Evolutionary conservation across 441 rosid species (phyloP), one percentile per base, ranked within the genome.

Genomic region (Bruguiera hainesii): DNA sequence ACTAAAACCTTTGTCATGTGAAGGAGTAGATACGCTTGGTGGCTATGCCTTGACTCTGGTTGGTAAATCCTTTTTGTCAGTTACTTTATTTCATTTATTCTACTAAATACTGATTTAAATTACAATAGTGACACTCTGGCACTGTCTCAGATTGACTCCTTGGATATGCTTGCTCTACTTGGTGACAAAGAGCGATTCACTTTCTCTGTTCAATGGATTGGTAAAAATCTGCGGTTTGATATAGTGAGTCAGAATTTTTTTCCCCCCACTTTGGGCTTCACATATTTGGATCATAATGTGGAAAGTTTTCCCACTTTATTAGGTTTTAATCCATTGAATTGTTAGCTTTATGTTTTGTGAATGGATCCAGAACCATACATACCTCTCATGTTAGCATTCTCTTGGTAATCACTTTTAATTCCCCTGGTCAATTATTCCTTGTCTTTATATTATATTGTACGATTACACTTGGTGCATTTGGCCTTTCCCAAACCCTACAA

Each of bases 31-130:
- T 78, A 80, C 93, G 0, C 86, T 95, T 72, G 99, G 98, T 73
- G 96, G 95, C 77, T 95, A 95, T 83, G 99, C 98, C 64, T 80
- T 95, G 80, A 92, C 98, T 18, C 74, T 95, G 93, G 99, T 90
- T 81, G 31, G 67, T 56, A 23, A 10, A 5, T 29, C 18, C 9
- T 19, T 61, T 67, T 46, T 51, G 63, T 66, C 23, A 53, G 25
- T 64, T 50, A 19, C 28, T 58, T 39, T 37, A 46, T 33, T 16
- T 35, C n/a, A 48, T 20, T 67, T 51, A 10, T 66, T 57, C 15
- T 42, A 16, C 64, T 60, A 56, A 78, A 51, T 35, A 65, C 46
- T 75, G 65, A 46, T 60, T 13, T 55, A 20, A 60, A 49, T 39
- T 63, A 13, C 5, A 1, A 39, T 11, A 3, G 48, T 73, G 39